Percentiles rank a stretch among this genome's conserved stretches.
Evolutionary conservation across 2,329 filamentous ascomycete genomes (phyloP).

Genomic region (Acarospora socialis): DNA sequence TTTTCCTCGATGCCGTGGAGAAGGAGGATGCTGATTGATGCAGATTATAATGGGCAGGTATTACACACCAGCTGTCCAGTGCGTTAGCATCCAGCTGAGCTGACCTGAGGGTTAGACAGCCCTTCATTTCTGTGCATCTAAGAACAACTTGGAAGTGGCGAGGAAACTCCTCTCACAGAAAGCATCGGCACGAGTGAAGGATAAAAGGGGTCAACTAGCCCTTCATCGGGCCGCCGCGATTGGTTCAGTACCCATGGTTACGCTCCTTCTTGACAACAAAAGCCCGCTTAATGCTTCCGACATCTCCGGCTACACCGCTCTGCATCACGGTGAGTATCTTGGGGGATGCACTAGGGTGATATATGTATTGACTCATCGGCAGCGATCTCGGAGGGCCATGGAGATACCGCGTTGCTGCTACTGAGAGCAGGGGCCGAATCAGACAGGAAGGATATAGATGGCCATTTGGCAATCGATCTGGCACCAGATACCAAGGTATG

Average conservation of each 20-base stretch:
- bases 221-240: slow-evolving; percentile 84
- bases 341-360: not conserved
- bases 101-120: slow-evolving; percentile 45
- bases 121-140: slow-evolving; percentile 83
- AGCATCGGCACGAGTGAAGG: slow-evolving; percentile 66
- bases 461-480: slow-evolving; percentile 59
- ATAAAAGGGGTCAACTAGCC: slow-evolving; percentile 76
- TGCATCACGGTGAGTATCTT: slow-evolving; percentile 58
- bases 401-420: slow-evolving; percentile 69
- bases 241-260: slow-evolving; percentile 77
- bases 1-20: not conserved
- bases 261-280: slow-evolving; percentile 57
- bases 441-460: slow-evolving; percentile 61
- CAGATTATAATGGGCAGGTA: slow-evolving; percentile 53
- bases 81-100: slow-evolving; percentile 3
- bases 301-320: slow-evolving; percentile 65
- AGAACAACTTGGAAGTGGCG: slow-evolving; percentile 71
- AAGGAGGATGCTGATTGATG: not conserved
- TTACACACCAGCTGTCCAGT: slow-evolving; percentile 8
- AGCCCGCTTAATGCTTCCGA: slow-evolving; percentile 80
- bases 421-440: slow-evolving; percentile 74
- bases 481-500: slow-evolving; percentile 73
- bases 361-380: not conserved
- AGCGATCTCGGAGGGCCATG: slow-evolving; percentile 42
- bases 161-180: slow-evolving; percentile 61